Evolutionary conservation across 2,329 filamentous ascomycete genomes (phyloP).

Genomic region (Colletotrichum aenigma): DNA sequence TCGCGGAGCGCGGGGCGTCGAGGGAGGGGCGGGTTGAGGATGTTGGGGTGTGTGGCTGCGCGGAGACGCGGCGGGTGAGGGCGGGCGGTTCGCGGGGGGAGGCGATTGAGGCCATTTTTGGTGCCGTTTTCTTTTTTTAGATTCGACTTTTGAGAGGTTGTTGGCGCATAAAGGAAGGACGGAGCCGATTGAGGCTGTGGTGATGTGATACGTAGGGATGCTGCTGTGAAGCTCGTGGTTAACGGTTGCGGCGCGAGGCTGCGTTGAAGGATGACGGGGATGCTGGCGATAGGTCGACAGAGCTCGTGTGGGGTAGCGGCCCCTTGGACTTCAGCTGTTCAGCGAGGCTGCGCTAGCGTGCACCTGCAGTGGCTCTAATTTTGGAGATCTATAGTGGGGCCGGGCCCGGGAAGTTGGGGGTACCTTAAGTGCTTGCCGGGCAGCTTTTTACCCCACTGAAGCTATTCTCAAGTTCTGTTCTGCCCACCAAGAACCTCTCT

Average conservation of each 20-base stretch:
- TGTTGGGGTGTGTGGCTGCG: constrained; percentile 64
- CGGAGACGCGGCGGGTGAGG: constrained; percentile 61
- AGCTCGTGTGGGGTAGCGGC: constrained; percentile 13
- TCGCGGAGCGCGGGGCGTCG: constrained; percentile 66
- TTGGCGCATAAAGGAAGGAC: not conserved
- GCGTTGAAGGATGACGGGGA: not conserved
- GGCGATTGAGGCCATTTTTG: constrained; percentile 67
- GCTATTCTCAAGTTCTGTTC: not conserved
- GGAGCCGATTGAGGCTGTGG: not conserved
- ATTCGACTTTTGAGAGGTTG: accelerated
- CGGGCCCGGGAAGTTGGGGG: not conserved
- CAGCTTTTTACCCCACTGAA: constrained; percentile 6
- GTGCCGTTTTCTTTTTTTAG: no score
- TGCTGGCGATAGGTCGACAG: constrained; percentile 2
- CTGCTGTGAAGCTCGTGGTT: not conserved
- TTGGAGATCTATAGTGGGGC: constrained; percentile 12
- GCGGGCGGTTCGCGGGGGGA: constrained; percentile 64
- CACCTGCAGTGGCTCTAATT: not conserved
- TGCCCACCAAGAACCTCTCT: not conserved
- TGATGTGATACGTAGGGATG: not conserved
- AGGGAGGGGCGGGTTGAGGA: constrained; percentile 78
- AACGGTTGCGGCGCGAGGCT: not conserved
- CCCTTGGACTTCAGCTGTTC: constrained; percentile 6
- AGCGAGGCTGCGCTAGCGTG: constrained; percentile 8
- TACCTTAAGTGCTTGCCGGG: not conserved